Conservation (phyloP, 2,329 filamentous ascomycete genomes). For the Furcasterigmium furcatum region DNA sequence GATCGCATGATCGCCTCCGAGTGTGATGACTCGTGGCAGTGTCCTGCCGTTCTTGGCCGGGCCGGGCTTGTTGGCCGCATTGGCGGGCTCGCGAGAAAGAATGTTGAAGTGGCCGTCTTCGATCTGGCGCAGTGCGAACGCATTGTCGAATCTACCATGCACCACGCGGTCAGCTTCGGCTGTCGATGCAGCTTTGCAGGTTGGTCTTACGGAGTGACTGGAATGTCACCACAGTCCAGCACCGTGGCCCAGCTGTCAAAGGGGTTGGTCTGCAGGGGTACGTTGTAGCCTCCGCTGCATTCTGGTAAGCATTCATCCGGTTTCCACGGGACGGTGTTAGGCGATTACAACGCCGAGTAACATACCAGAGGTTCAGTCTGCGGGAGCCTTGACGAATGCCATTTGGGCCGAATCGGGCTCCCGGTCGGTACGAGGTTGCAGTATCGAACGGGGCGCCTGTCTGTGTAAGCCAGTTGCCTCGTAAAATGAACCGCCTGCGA, state of each 20-base stretch:
- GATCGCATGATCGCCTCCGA: constrained; percentile 65
- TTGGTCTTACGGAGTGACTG: constrained; percentile 65
- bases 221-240: constrained; percentile 80
- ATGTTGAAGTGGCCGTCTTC: constrained; percentile 80
- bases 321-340: constrained; percentile 27
- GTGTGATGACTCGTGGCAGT: constrained; percentile 75
- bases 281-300: constrained; percentile 81
- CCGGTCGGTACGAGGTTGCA: constrained; percentile 78
- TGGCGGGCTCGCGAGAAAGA: constrained; percentile 67
- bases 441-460: too few species aligned
- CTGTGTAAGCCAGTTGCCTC: too few species aligned
- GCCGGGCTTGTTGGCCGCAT: constrained; percentile 63
- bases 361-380: constrained; percentile 84
- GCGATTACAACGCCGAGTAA: too few species aligned
- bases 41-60: constrained; percentile 72
- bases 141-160: too few species aligned
- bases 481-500: too few species aligned
- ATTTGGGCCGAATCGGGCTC: constrained; percentile 79
- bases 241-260: constrained; percentile 80
- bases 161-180: constrained; percentile 2
- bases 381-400: constrained; percentile 85
- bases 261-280: constrained; percentile 74
- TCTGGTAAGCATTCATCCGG: background rate
- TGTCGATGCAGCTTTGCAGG: too few species aligned
- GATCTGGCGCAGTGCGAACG: constrained; percentile 77